Conservation (phyloP, 1,284 basidiomycete genomes). For the Athelia sp. region DNA sequence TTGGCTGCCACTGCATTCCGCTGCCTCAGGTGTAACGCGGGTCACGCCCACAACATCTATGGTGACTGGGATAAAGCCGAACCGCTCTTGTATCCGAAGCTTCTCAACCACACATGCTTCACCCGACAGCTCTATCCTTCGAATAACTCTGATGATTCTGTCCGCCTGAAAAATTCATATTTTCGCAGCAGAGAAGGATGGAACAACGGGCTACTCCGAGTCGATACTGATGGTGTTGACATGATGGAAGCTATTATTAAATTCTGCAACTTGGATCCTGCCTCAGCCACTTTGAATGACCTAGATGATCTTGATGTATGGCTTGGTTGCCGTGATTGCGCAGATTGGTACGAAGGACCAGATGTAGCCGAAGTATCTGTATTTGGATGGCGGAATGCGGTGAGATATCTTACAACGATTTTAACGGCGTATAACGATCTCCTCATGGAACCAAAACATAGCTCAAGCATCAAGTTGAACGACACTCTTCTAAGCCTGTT, state of each 20-base stretch:
- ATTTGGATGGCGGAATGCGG: slow-evolving; percentile 1
- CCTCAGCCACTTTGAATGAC: slow-evolving; percentile 16
- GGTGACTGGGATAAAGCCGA: too few species aligned
- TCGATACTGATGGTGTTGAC: slow-evolving; percentile 24
- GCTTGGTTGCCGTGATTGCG: slow-evolving; percentile 30
- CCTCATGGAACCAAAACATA: neutral
- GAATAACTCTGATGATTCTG: too few species aligned
- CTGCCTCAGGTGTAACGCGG: too few species aligned
- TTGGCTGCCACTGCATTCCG: too few species aligned
- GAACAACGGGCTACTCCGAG: slow-evolving; percentile 15
- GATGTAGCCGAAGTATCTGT: neutral
- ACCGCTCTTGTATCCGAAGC: slow-evolving; percentile 1
- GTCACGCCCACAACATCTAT: too few species aligned
- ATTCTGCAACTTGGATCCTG: slow-evolving; percentile 20
- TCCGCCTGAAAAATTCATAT: neutral
- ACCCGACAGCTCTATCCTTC: neutral
- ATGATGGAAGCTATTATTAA: slow-evolving; percentile 22
- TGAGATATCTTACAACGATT: neutral
- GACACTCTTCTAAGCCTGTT: neutral
- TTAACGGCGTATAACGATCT: neutral
- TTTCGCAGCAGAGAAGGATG: slow-evolving; percentile 13
- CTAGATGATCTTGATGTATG: slow-evolving; percentile 26
- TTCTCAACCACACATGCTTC: neutral
- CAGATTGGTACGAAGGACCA: neutral
- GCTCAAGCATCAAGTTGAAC: neutral